Percentiles rank a stretch among this genome's conserved stretches.
phyloP scores from a whole-genome alignment of 1,139 yeast genomes.

The Zhuliangozyma blackwelliae region DNA sequence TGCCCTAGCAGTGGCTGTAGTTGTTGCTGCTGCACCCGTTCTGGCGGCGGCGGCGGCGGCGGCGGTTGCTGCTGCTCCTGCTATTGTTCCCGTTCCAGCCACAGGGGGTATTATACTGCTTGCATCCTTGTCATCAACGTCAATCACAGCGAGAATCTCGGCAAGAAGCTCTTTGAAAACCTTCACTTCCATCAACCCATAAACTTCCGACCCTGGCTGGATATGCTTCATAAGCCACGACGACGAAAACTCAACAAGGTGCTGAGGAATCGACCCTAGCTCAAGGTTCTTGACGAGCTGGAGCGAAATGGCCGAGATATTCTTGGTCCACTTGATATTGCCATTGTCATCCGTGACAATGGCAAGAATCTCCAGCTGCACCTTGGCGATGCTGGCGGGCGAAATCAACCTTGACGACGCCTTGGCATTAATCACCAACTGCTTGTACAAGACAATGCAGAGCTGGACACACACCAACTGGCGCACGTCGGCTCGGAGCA shows the following conservation, averaged over 20 bases:
- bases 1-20: background rate
- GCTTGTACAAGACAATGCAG: conserved; percentile 69
- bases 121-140: conserved; percentile 8
- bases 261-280: conserved; percentile 25
- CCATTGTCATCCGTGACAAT: conserved; percentile 85
- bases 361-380: conserved; percentile 62
- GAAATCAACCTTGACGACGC: conserved; percentile 15
- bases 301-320: conserved; percentile 66
- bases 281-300: conserved; percentile 54
- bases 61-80: background rate
- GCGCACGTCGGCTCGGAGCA: conserved; percentile 79
- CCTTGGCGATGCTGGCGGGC: conserved; percentile 27
- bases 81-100: background rate
- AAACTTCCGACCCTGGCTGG: conserved; percentile 78
- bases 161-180: conserved; percentile 49
- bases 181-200: conserved; percentile 71
- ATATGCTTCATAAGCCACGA: conserved; percentile 84
- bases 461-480: conserved; percentile 79
- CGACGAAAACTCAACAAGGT: conserved; percentile 59
- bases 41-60: too few species aligned
- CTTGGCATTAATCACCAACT: conserved; percentile 43
- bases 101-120: background rate
- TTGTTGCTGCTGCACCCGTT: background rate
- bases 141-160: conserved; percentile 24
- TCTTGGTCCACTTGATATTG: conserved; percentile 86